Conservation (phyloP, 768 basidiomycete genomes). For the Boletus patriciae region DNA sequence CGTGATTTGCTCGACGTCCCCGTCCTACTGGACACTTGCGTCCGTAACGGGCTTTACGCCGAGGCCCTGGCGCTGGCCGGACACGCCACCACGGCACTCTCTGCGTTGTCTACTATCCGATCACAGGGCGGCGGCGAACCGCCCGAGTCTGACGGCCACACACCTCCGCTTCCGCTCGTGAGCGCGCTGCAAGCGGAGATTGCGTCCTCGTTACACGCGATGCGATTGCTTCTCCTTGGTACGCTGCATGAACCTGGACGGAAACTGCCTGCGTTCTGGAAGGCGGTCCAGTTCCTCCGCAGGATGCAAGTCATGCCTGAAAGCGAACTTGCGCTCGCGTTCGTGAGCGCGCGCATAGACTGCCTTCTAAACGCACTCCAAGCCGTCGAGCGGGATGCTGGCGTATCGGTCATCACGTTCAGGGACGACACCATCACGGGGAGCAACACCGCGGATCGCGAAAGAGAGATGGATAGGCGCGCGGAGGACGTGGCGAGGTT, state of each 20-base stretch:
- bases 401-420: conserved; percentile 33
- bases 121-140: conserved; percentile 31
- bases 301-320: conserved; percentile 77
- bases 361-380: conserved; percentile 62
- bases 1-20: conserved; percentile 90
- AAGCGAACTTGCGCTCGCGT: conserved; percentile 79
- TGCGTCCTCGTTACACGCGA: conserved; percentile 58
- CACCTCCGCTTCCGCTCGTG: conserved; percentile 26
- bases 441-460: conserved; percentile 31
- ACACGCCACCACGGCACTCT: conserved; percentile 59
- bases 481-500: conserved; percentile 73
- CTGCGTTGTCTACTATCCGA: conserved; percentile 38
- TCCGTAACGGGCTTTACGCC: conserved; percentile 87
- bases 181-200: conserved; percentile 65
- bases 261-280: conserved; percentile 88
- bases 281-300: conserved; percentile 83
- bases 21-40: conserved; percentile 87
- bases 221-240: conserved; percentile 75
- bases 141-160: conserved; percentile 46
- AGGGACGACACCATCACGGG: conserved; percentile 16
- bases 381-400: conserved; percentile 45
- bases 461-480: conserved; percentile 55
- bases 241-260: conserved; percentile 77
- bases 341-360: conserved; percentile 70
- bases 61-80: conserved; percentile 86